A percentile compares a stretch with the other conserved stretches of the same genome.
Evolutionary conservation across 768 basidiomycete genomes (phyloP).

Genomic region (Boletus vinaceobasis): DNA sequence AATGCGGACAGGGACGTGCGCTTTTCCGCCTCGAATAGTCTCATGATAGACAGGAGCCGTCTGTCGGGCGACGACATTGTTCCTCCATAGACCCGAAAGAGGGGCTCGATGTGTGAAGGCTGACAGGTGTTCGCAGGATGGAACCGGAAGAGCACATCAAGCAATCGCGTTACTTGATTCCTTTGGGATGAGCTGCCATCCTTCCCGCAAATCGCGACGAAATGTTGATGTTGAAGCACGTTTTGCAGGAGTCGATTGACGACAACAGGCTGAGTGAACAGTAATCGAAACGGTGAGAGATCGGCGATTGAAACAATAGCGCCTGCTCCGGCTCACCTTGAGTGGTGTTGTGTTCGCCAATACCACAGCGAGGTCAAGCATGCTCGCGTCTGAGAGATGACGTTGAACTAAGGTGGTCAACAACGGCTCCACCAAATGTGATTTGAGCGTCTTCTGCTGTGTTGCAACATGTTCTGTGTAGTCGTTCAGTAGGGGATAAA

Average conservation of each 20-base stretch:
- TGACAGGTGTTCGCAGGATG: slow-evolving; percentile 86
- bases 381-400: slow-evolving; percentile 42
- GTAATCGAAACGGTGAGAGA: not conserved
- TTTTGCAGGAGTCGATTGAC: slow-evolving; percentile 76
- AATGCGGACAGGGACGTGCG: slow-evolving; percentile 62
- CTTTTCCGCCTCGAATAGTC: slow-evolving; percentile 70
- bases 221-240: slow-evolving; percentile 65
- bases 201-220: slow-evolving; percentile 46
- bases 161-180: slow-evolving; percentile 49
- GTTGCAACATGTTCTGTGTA: slow-evolving; percentile 12
- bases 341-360: slow-evolving; percentile 44
- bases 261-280: slow-evolving; percentile 50
- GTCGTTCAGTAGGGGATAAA: not conserved
- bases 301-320: not conserved
- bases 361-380: slow-evolving; percentile 42
- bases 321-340: slow-evolving; percentile 49
- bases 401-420: slow-evolving; percentile 60
- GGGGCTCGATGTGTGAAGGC: slow-evolving; percentile 73
- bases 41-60: slow-evolving; percentile 69
- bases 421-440: slow-evolving; percentile 68
- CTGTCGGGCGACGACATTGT: slow-evolving; percentile 65
- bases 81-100: slow-evolving; percentile 72
- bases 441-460: slow-evolving; percentile 33
- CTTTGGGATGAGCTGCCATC: slow-evolving; percentile 31
- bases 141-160: slow-evolving; percentile 66